phyloP scores from a whole-genome alignment of 2,329 filamentous ascomycete species.

The Biscogniauxia sp. region DNA sequence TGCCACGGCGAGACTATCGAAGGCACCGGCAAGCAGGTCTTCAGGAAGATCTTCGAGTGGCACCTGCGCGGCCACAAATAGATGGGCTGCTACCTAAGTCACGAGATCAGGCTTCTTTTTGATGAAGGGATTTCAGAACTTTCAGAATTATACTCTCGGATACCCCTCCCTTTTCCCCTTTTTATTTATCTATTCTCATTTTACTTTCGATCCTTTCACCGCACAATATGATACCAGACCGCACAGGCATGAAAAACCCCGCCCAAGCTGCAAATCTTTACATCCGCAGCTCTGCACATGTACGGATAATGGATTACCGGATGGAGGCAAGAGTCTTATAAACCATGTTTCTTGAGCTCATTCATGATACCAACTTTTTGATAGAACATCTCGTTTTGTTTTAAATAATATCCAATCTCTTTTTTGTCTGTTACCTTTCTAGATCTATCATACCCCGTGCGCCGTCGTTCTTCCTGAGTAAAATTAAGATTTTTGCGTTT shows the following conservation, averaged over 20 bases:
- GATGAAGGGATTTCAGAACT: too few species aligned
- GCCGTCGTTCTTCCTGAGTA: too few species aligned
- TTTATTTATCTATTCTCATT: not conserved
- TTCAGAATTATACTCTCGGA: too few species aligned
- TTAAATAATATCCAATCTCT: not conserved
- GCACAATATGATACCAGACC: not conserved
- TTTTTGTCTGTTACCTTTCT: not conserved
- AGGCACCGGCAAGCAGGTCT: constrained; percentile 68
- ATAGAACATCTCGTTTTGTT: not conserved
- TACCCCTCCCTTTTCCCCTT: not conserved
- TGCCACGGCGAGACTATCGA: constrained; percentile 93
- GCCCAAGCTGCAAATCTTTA: not conserved
- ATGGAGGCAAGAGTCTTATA: not conserved
- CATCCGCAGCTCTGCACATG: not conserved
- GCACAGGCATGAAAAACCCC: not conserved
- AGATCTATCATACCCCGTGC: not conserved
- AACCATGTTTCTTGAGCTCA: not conserved
- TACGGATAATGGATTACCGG: not conserved
- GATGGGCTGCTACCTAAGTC: not conserved
- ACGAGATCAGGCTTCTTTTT: too few species aligned
- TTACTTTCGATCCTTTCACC: not conserved
- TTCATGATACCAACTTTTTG: not conserved
- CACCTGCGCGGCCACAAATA: constrained; percentile 56
- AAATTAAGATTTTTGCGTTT: too few species aligned
- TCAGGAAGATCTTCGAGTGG: constrained; percentile 79